Conservation (phyloP, 345 rosid species). For the Capsella bursapastoris region DNA sequence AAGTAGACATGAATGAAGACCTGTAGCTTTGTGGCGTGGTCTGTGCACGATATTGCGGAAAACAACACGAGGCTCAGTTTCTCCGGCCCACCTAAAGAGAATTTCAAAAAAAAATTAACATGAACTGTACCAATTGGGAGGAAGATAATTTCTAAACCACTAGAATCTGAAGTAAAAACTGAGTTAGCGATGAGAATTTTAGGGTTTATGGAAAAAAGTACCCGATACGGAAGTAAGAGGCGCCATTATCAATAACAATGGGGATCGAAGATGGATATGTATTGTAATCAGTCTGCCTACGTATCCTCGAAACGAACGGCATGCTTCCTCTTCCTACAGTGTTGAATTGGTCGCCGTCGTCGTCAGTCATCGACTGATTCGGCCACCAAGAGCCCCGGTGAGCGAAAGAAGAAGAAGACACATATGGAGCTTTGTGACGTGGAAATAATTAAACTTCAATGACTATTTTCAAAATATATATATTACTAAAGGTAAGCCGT, state of each 20-base stretch:
- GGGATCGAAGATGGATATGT: constrained; percentile 68
- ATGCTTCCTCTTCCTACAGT: constrained; percentile 36
- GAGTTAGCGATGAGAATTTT: constrained; percentile 7
- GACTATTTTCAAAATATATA: fast-evolving
- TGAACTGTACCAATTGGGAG: neutral
- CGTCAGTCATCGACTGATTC: constrained; percentile 16
- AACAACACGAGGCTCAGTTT: constrained; percentile 85
- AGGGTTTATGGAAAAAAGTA: constrained; percentile 52
- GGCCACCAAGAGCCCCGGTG: constrained; percentile 23
- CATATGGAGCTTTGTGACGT: neutral
- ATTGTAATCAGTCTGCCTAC: constrained; percentile 79
- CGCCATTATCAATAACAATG: constrained; percentile 97
- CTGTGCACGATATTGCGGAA: constrained; percentile 98
- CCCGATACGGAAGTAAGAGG: constrained; percentile 97
- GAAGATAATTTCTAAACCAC: no score
- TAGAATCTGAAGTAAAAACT: neutral
- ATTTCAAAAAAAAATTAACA: constrained; percentile 27
- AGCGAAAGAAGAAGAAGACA: neutral
- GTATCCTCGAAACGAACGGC: constrained; percentile 63
- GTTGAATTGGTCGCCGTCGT: constrained; percentile 14
- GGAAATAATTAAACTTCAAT: neutral
- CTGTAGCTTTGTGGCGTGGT: constrained; percentile 93
- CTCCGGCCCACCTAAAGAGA: constrained; percentile 88
- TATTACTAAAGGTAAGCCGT: constrained; percentile 34
- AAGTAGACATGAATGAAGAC: constrained; percentile 41